Evolutionary conservation across 768 basidiomycete genomes (phyloP).

Genomic region (Lactarius tabidus): DNA sequence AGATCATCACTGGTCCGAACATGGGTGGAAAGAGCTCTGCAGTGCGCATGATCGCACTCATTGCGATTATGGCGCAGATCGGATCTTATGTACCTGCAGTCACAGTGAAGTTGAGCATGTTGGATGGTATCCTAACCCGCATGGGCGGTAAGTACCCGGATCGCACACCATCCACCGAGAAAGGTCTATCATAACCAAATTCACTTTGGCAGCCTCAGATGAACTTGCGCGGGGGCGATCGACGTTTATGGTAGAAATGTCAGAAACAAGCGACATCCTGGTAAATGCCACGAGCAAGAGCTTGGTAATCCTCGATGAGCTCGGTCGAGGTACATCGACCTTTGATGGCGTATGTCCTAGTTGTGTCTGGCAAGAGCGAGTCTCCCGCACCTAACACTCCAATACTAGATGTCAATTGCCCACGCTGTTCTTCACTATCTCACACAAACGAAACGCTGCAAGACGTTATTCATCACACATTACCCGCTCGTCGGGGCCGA

Average conservation of each 20-base stretch:
- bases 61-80: constrained; percentile 81
- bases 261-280: constrained; percentile 89
- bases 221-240: constrained; percentile 83
- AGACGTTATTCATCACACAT: constrained; percentile 92
- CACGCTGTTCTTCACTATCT: constrained; percentile 75
- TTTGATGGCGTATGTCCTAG: constrained; percentile 63
- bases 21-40: constrained; percentile 89
- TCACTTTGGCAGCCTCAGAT: constrained; percentile 60
- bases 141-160: constrained; percentile 66
- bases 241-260: constrained; percentile 97
- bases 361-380: neutral
- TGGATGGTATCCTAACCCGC: constrained; percentile 82
- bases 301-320: constrained; percentile 86
- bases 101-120: constrained; percentile 66
- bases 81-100: constrained; percentile 88
- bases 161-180: constrained; percentile 4
- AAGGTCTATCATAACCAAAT: constrained; percentile 10
- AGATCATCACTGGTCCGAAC: constrained; percentile 81
- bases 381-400: constrained; percentile 33
- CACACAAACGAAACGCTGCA: constrained; percentile 52
- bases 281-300: constrained; percentile 67
- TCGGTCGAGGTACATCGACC: constrained; percentile 88
- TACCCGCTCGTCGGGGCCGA: constrained; percentile 81
- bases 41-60: constrained; percentile 74
- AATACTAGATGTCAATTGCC: constrained; percentile 79